phyloP scores from a whole-genome alignment of 768 basidiomycete genomes.

The Psilocybe cubensis region DNA sequence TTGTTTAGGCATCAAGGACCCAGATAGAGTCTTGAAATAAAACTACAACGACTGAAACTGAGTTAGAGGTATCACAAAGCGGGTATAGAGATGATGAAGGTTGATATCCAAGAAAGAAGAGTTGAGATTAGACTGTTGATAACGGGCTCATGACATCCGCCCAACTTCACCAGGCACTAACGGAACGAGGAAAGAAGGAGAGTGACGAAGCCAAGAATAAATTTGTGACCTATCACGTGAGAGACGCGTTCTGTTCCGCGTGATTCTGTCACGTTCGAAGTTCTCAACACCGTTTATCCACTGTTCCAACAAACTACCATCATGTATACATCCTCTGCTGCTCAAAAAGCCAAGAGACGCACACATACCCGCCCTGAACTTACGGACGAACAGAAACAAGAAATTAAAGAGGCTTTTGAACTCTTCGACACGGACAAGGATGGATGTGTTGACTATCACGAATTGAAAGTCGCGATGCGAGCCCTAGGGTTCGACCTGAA shows the following conservation, averaged over 20 bases:
- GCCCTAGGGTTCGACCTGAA: conserved; percentile 98
- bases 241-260: conserved; percentile 14
- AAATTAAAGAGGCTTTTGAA: conserved; percentile 98
- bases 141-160: conserved; percentile 16
- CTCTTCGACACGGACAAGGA: conserved; percentile 99
- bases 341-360: conserved; percentile 74
- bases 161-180: conserved; percentile 1
- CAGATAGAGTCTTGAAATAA: not conserved
- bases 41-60: conserved; percentile 1
- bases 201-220: not conserved
- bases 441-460: conserved; percentile 94
- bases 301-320: conserved; percentile 11
- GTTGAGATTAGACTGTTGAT: conserved; percentile 10
- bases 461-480: conserved; percentile 98
- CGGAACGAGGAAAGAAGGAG: not conserved
- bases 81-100: conserved; percentile 16
- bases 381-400: conserved; percentile 88
- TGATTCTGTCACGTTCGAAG: conserved; percentile 17
- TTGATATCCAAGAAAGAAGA: not conserved
- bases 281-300: conserved; percentile 4
- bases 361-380: conserved; percentile 81
- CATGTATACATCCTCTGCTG: conserved; percentile 70
- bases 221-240: conserved; percentile 22
- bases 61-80: conserved; percentile 3
- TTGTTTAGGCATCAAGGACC: not conserved